These are phyloP conservation scores for Aspergillus niger DNA, from an alignment of 2,329 filamentous ascomycete genomes.

Conservation along the genomic window DNA sequence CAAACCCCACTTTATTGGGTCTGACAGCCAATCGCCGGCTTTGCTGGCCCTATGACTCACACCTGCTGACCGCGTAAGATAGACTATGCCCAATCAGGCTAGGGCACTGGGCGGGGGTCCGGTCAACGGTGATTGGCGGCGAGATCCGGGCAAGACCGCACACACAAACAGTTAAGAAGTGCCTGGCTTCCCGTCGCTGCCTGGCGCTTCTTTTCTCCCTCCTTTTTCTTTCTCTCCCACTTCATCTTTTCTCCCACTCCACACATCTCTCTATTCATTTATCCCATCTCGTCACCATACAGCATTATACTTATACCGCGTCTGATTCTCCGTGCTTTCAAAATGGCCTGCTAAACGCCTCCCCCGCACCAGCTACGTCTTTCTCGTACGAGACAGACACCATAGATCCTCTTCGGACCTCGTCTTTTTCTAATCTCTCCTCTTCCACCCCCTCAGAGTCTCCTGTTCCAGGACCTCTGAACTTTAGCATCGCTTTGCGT, in stretches of 20 bases:
- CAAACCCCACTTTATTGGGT: not conserved
- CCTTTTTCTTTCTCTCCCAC: conserved; percentile 14
- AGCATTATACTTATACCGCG: conserved; percentile 13
- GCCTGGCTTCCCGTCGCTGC: conserved; percentile 43
- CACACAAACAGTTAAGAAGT: conserved; percentile 37
- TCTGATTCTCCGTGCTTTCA: conserved; percentile 28
- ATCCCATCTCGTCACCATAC: conserved; percentile 25
- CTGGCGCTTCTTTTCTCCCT: conserved; percentile 32
- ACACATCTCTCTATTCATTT: conserved; percentile 12
- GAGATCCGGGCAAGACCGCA: conserved; percentile 20
- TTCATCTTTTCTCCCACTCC: conserved; percentile 16
- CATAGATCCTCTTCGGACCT: conserved; percentile 40
- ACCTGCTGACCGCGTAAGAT: conserved; percentile 29
- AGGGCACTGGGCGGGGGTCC: conserved; percentile 21
- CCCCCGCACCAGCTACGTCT: conserved; percentile 35
- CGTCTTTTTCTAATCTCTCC: conserved; percentile 30
- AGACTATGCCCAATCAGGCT: conserved; percentile 12
- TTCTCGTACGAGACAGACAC: conserved; percentile 43
- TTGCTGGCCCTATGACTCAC: conserved; percentile 38
- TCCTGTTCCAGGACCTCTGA: conserved; percentile 49
- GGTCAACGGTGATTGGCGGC: conserved; percentile 28
- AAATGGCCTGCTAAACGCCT: conserved; percentile 47
- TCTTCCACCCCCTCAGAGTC: conserved; percentile 43
- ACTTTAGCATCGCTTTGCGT: conserved; percentile 46
- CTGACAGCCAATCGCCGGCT: conserved; percentile 29